Evolutionary conservation across 1,284 basidiomycete species (phyloP), one percentile per base, ranked within the genome.

Genomic region (Ustilago esculenta): DNA sequence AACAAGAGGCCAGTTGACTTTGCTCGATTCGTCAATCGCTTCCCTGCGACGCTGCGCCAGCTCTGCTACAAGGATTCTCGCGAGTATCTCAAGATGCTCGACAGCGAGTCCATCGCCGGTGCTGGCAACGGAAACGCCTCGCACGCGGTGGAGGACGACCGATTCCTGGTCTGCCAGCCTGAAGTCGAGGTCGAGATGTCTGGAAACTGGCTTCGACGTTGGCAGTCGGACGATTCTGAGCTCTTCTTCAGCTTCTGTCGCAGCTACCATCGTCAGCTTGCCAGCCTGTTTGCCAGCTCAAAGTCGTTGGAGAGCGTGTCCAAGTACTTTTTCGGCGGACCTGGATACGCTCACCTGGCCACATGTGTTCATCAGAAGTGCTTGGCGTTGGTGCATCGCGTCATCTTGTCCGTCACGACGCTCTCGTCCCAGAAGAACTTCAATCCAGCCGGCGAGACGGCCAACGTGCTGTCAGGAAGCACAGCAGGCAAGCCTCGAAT

Each of bases 221-320:
- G 77, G 77, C 75, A 79, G 56, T 79, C 77, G 50, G 77, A 79
- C 44, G 77, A 79, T 39, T 79, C 77, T 32, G 77, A 79, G 53
- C 71, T 79, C 54, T 79, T 79, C 67, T 79, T 79, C 57, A 73
- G 69, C 58, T 79, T 79, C 53, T 77, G 76, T 41, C 58, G 77
- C 24, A 76, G 68, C 65, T 79, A 73, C 34, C 77, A 79, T 41
- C 73, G 77, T 5, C 77, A 79, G 54, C 56, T 79, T 18, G 76
- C 77, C 4, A 34, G 65, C 33, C 43, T 76, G 5, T 59, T 77
- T 32, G 66, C 57, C 27, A 66, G 67, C 56, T 58, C 65, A 15
- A 70, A 60, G 52, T 41, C 49, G 35, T 45, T 70, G 34, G 50
- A 69, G 34, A 64, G 46, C 23, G 68, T 56, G 11, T 65, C 59